These are phyloP conservation scores for Ustilago sp. DNA, from an alignment of 1,284 basidiomycete genomes.

Conservation along the genomic window DNA sequence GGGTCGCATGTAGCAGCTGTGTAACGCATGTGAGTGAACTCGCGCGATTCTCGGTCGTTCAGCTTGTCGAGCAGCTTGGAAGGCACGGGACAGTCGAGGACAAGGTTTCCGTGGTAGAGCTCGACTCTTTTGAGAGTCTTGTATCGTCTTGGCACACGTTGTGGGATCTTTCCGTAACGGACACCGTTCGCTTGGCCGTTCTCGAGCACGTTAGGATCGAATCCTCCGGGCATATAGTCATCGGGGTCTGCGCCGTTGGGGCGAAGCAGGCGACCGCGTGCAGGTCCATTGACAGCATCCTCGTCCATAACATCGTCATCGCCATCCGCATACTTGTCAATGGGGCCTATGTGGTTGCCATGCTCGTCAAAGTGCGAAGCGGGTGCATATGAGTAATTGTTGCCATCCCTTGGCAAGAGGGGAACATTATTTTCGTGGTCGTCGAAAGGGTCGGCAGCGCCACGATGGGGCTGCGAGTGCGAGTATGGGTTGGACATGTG, in stretches of 20 bases:
- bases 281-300: slow-evolving; percentile 50
- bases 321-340: slow-evolving; percentile 47
- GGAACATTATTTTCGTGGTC: slow-evolving; percentile 52
- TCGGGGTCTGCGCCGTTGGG: slow-evolving; percentile 23
- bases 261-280: slow-evolving; percentile 26
- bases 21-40: slow-evolving; percentile 80
- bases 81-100: slow-evolving; percentile 66
- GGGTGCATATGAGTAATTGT: slow-evolving; percentile 59
- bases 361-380: slow-evolving; percentile 60
- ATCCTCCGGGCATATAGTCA: slow-evolving; percentile 61
- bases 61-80: slow-evolving; percentile 72
- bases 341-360: slow-evolving; percentile 55
- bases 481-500: slow-evolving; percentile 44
- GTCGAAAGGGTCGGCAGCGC: slow-evolving; percentile 31
- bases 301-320: slow-evolving; percentile 57
- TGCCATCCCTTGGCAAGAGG: slow-evolving; percentile 48
- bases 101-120: slow-evolving; percentile 66
- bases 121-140: slow-evolving; percentile 66
- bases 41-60: slow-evolving; percentile 81
- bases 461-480: slow-evolving; percentile 28
- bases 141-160: slow-evolving; percentile 64
- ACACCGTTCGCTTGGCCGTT: slow-evolving; percentile 53
- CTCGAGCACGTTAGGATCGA: slow-evolving; percentile 54
- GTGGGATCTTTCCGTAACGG: slow-evolving; percentile 63
- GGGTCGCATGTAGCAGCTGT: slow-evolving; percentile 73